These are phyloP conservation scores for Pyrus hybrid DNA, from an alignment of 331 rosid genomes.

Conservation along the genomic window DNA sequence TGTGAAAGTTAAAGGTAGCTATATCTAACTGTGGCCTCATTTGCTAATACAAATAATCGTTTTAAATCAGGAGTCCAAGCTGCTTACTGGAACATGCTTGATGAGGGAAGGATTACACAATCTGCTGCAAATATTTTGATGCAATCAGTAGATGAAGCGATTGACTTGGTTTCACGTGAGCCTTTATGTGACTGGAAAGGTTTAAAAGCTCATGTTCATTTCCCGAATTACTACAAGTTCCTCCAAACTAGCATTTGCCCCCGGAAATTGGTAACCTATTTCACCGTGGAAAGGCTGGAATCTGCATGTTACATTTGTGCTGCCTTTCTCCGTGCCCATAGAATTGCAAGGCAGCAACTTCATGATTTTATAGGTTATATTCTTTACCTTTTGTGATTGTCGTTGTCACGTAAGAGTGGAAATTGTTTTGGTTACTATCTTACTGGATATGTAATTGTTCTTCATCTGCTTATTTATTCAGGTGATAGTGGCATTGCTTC, in stretches of 20 bases:
- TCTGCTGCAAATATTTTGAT: conserved; percentile 69
- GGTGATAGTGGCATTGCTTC: conserved; percentile 78
- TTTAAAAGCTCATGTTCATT: conserved; percentile 55
- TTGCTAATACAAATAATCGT: conserved; percentile 1
- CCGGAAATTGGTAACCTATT: conserved; percentile 60
- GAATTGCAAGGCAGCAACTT: conserved; percentile 67
- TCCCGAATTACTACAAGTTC: conserved; percentile 75
- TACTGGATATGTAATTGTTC: not conserved
- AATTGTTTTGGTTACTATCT: not conserved
- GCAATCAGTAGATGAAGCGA: conserved; percentile 88
- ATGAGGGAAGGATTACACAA: conserved; percentile 85
- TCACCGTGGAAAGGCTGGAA: conserved; percentile 84
- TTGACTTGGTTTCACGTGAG: conserved; percentile 65
- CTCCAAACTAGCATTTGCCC: conserved; percentile 62
- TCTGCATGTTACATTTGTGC: conserved; percentile 88
- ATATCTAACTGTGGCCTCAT: not conserved
- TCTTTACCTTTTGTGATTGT: not conserved
- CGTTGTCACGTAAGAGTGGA: not conserved
- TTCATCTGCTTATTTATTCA: conserved; percentile 14
- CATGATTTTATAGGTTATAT: conserved; percentile 73
- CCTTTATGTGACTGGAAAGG: conserved; percentile 89
- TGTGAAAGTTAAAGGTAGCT: conserved; percentile 3
- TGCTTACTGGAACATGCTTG: conserved; percentile 98
- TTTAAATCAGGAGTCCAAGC: conserved; percentile 79
- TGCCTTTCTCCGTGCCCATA: conserved; percentile 90